Percentiles rank a stretch among this genome's conserved stretches.
Conservation (phyloP, 1,284 basidiomycete genomes). For the Mixia osmundae region DNA sequence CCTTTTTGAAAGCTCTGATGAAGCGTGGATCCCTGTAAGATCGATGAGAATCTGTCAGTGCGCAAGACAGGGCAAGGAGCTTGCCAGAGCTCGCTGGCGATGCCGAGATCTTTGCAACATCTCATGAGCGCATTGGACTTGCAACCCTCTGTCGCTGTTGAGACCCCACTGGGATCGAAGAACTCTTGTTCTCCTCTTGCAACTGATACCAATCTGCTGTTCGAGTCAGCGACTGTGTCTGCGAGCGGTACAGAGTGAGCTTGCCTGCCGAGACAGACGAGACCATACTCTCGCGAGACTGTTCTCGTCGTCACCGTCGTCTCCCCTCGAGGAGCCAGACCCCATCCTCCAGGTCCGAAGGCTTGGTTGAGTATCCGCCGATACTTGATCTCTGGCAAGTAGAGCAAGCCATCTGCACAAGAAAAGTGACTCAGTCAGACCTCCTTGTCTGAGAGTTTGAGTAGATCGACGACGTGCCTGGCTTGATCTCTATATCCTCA, state of each 20-base stretch:
- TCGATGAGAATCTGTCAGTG: not conserved
- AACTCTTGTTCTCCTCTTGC: conserved; percentile 93
- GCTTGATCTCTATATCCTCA: conserved; percentile 75
- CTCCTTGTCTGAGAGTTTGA: too few relatives aligned
- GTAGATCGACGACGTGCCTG: too few relatives aligned
- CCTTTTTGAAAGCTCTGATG: conserved; percentile 73
- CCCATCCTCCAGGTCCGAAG: conserved; percentile 94
- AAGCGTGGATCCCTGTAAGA: conserved; percentile 66
- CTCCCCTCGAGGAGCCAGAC: conserved; percentile 75
- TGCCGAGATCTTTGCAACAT: conserved; percentile 88
- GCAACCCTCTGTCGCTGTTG: conserved; percentile 83
- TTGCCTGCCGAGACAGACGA: conserved; percentile 76
- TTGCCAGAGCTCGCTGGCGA: conserved; percentile 88
- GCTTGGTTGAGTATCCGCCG: conserved; percentile 79
- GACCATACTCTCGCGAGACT: conserved; percentile 80
- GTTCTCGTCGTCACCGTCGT: conserved; percentile 71
- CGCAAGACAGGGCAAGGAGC: conserved; percentile 14
- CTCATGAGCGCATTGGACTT: conserved; percentile 96
- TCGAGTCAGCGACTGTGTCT: not conserved
- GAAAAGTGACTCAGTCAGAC: not conserved
- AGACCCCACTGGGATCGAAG: conserved; percentile 71
- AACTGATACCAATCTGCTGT: conserved; percentile 43
- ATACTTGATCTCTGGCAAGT: conserved; percentile 95
- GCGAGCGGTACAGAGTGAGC: conserved; percentile 12
- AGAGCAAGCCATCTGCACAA: conserved; percentile 68